Percentiles rank a stretch among this genome's conserved stretches.
Conservation (phyloP, 2,329 filamentous ascomycete species). For the Leptodontidium sp. region DNA sequence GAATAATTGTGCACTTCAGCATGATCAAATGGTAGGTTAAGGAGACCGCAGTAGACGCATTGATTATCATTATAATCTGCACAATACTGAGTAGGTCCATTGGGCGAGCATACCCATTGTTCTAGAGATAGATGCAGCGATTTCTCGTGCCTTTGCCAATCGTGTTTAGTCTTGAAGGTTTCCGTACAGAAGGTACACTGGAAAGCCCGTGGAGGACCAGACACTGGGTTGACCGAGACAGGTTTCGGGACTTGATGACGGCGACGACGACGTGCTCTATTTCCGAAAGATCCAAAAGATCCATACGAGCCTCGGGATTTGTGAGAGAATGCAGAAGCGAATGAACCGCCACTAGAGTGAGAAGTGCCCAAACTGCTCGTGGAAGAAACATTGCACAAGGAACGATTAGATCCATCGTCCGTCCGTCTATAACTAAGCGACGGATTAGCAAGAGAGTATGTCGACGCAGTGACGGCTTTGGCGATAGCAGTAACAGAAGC, state of each 20-base stretch:
- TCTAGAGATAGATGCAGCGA: conserved; percentile 70
- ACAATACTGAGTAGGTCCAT: conserved; percentile 63
- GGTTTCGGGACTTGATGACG: conserved; percentile 43
- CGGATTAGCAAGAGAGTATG: conserved; percentile 62
- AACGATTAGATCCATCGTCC: conserved; percentile 67
- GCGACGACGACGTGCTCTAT: conserved; percentile 43
- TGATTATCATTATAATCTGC: conserved; percentile 64
- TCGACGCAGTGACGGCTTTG: conserved; percentile 62
- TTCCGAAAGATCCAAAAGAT: conserved; percentile 42
- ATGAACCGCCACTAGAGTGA: conserved; percentile 65
- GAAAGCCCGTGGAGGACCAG: conserved; percentile 53
- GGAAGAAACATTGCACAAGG: conserved; percentile 66
- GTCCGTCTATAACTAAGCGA: conserved; percentile 62
- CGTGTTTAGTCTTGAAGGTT: conserved; percentile 72
- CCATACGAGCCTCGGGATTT: conserved; percentile 59
- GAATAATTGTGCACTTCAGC: conserved; percentile 67
- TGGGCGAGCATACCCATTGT: conserved; percentile 70
- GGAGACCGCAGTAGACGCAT: conserved; percentile 67
- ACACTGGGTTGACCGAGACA: conserved; percentile 57
- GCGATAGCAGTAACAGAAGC: conserved; percentile 70
- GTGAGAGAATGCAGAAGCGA: conserved; percentile 66
- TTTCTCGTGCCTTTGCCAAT: conserved; percentile 77
- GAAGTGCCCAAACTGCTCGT: conserved; percentile 68
- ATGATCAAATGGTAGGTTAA: conserved; percentile 63
- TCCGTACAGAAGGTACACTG: conserved; percentile 76